These are phyloP conservation scores for Rhododendron molle DNA, from an alignment of 148 eudicot species.

Conservation along the genomic window DNA sequence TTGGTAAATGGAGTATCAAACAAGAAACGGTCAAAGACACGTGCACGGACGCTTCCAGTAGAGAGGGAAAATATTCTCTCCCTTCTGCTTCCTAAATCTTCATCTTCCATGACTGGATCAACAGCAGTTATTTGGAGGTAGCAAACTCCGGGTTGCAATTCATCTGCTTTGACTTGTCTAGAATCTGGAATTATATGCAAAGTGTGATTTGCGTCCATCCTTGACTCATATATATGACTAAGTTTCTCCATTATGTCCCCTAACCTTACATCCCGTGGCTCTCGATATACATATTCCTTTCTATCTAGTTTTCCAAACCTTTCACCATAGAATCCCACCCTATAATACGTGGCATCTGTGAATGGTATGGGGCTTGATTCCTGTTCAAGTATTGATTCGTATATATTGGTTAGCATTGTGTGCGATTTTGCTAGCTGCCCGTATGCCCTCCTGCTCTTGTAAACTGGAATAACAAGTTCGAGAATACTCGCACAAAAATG, in stretches of 20 bases:
- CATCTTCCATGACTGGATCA: slow-evolving; percentile 99
- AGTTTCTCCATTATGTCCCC: slow-evolving; percentile 99
- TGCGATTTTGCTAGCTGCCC: slow-evolving; percentile 98
- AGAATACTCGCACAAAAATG: slow-evolving; percentile 97
- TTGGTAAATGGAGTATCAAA: slow-evolving; percentile 99
- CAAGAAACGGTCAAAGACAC: slow-evolving; percentile 91
- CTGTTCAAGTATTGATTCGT: slow-evolving; percentile 97
- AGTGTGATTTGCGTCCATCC: slow-evolving; percentile 79
- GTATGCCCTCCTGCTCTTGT: slow-evolving; percentile 90
- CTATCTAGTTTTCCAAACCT: slow-evolving; percentile 85
- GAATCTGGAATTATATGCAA: slow-evolving; percentile 95
- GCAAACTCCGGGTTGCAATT: slow-evolving; percentile 87
- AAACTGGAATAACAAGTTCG: slow-evolving; percentile 96
- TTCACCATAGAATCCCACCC: slow-evolving; percentile 99
- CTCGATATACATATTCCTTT: slow-evolving; percentile 89
- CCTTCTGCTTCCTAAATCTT: slow-evolving; percentile 96
- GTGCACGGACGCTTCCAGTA: slow-evolving; percentile 95
- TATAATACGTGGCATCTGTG: slow-evolving; percentile 94
- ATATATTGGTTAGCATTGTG: slow-evolving; percentile 89
- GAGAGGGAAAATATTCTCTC: slow-evolving; percentile 96
- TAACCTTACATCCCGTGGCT: slow-evolving; percentile 93
- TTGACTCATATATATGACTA: slow-evolving; percentile 90
- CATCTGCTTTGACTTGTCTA: slow-evolving; percentile 92
- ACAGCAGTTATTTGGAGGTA: slow-evolving; percentile 98
- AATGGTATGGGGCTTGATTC: slow-evolving; percentile 99